Evolutionary conservation across 768 basidiomycete genomes (phyloP).

Genomic region (Lactifluus rugatus): DNA sequence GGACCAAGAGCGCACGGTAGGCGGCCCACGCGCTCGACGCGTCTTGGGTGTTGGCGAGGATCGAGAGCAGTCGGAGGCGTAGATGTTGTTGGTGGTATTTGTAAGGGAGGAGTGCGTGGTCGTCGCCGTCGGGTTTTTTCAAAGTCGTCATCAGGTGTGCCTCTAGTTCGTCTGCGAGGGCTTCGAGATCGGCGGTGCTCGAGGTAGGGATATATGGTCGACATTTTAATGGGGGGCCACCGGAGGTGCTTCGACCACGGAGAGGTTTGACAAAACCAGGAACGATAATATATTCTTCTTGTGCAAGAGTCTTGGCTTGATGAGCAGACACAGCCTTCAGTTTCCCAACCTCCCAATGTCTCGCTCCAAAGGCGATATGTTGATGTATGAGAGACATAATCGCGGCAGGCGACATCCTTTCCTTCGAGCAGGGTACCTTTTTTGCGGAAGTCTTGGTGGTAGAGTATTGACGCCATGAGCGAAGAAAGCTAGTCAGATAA

Average conservation of each 20-base stretch:
- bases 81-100: not conserved
- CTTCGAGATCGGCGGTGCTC: conserved; percentile 8
- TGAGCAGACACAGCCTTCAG: not conserved
- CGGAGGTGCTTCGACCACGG: conserved; percentile 1
- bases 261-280: conserved; percentile 11
- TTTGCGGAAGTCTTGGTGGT: not conserved
- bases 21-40: conserved; percentile 32
- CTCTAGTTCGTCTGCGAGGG: conserved; percentile 10
- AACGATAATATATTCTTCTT: not conserved
- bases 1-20: conserved; percentile 31
- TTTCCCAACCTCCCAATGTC: not conserved
- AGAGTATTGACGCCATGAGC: not conserved
- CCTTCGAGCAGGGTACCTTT: too few species aligned
- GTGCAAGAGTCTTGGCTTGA: not conserved
- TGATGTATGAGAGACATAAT: conserved; percentile 7
- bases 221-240: conserved; percentile 8
- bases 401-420: conserved; percentile 10
- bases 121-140: not conserved
- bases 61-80: not conserved
- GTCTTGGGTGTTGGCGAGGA: conserved; percentile 11
- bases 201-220: not conserved
- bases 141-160: not conserved
- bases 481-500: conserved; percentile 11
- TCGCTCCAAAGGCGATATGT: conserved; percentile 10
- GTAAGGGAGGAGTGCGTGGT: not conserved